Conservation (phyloP, 2,329 filamentous ascomycete genomes). For the Plenodomus lindquistii region DNA sequence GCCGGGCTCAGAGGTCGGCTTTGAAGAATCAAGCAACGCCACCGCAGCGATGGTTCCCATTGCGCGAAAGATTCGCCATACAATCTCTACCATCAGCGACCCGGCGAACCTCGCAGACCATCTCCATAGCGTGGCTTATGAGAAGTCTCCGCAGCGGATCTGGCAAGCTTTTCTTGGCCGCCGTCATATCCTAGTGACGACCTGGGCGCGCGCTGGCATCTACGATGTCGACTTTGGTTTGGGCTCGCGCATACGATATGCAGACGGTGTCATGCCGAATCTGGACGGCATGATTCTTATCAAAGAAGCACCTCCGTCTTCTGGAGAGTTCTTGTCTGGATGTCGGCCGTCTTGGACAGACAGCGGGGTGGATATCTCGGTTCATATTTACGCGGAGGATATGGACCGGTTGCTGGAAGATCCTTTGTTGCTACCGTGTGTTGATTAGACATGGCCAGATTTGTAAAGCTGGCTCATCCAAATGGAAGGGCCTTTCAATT, state of each 20-base stretch:
- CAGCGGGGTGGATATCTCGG: slow-evolving; percentile 1
- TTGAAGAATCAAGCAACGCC: neutral
- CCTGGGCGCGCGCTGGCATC: slow-evolving; percentile 12
- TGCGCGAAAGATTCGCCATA: neutral
- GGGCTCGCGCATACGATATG: slow-evolving; percentile 7
- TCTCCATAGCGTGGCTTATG: slow-evolving; percentile 12
- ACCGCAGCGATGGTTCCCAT: neutral
- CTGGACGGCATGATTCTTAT: slow-evolving; percentile 10
- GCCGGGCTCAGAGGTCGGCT: slow-evolving; percentile 1
- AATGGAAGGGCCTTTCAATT: too few species aligned
- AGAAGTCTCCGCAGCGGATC: slow-evolving; percentile 9
- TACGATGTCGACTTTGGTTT: slow-evolving; percentile 10
- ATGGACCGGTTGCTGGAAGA: too few species aligned
- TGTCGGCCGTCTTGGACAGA: neutral
- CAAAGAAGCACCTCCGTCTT: neutral
- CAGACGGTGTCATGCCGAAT: slow-evolving; percentile 7
- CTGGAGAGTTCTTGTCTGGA: neutral
- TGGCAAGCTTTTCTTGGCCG: slow-evolving; percentile 12
- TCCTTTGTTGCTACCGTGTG: too few species aligned
- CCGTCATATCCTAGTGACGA: slow-evolving; percentile 11
- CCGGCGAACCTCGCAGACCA: slow-evolving; percentile 2
- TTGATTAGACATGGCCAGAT: too few species aligned
- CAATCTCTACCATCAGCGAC: slow-evolving; percentile 6
- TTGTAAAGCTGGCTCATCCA: too few species aligned
- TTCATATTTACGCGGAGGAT: too few species aligned